phyloP scores from a whole-genome alignment of 1,284 basidiomycete species.

The Agroathelia rolfsii region DNA sequence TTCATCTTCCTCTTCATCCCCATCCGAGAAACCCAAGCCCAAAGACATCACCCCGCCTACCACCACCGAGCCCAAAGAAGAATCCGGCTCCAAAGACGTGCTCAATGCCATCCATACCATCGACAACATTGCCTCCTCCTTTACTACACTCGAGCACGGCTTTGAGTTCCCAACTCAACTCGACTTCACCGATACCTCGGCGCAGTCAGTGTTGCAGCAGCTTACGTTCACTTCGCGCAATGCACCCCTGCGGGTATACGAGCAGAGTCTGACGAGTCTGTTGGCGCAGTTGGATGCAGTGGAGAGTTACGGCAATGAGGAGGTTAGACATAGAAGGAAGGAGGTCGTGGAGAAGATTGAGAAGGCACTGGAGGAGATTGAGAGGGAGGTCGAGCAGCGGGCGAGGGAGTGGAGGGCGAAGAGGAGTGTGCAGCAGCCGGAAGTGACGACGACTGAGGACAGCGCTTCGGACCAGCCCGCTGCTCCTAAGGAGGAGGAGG shows the following conservation, averaged over 20 bases:
- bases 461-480: too few relatives aligned
- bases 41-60: too few relatives aligned
- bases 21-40: too few relatives aligned
- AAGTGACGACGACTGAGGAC: too few relatives aligned
- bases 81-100: constrained; percentile 15
- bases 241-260: constrained; percentile 46
- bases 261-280: constrained; percentile 42
- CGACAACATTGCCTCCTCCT: constrained; percentile 25
- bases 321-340: constrained; percentile 38
- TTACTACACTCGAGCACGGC: constrained; percentile 25
- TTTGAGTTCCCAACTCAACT: constrained; percentile 33
- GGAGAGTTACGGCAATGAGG: constrained; percentile 43
- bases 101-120: constrained; percentile 24
- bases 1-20: too few relatives aligned
- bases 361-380: constrained; percentile 40
- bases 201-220: constrained; percentile 15
- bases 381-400: constrained; percentile 25
- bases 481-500: too few relatives aligned
- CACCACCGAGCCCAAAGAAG: constrained; percentile 16
- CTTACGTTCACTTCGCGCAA: constrained; percentile 44
- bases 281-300: constrained; percentile 46
- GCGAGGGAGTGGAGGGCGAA: constrained; percentile 15
- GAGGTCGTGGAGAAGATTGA: constrained; percentile 43
- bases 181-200: constrained; percentile 24
- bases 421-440: constrained; percentile 1